A percentile compares a stretch with the other conserved stretches of the same genome.
phyloP scores from a whole-genome alignment of 1,139 yeast genomes.

The Arxiozyma telluris region DNA sequence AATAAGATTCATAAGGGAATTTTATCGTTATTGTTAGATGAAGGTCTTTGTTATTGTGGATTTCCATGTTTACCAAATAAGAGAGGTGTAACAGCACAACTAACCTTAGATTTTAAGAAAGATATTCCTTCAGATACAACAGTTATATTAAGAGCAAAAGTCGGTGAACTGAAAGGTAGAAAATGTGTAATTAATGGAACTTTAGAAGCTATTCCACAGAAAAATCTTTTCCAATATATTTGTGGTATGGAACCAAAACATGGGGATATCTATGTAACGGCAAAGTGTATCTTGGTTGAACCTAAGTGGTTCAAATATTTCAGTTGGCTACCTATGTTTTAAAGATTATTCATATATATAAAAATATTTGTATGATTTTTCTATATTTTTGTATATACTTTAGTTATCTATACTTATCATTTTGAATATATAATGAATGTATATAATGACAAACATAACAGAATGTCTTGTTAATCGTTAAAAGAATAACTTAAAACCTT shows the following conservation, averaged over 20 bases:
- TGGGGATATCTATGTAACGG: conserved; percentile 41
- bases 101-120: conserved; percentile 54
- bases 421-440: neutral
- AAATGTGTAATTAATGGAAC: conserved; percentile 69
- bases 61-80: conserved; percentile 74
- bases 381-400: too few species aligned
- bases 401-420: neutral
- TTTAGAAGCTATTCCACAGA: conserved; percentile 36
- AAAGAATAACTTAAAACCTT: too few species aligned
- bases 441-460: neutral
- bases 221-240: conserved; percentile 1
- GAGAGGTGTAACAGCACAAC: conserved; percentile 83
- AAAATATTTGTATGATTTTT: too few species aligned
- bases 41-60: conserved; percentile 79
- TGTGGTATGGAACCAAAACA: conserved; percentile 13
- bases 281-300: conserved; percentile 59
- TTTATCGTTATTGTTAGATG: conserved; percentile 75
- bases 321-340: conserved; percentile 41
- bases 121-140: conserved; percentile 61
- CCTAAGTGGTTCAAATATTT: conserved; percentile 74
- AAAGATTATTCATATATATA: neutral
- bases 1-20: conserved; percentile 84
- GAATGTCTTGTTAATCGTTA: neutral
- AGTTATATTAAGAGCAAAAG: conserved; percentile 60
- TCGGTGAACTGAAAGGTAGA: conserved; percentile 62